These are phyloP conservation scores for Toxoplasma gondii DNA, from an alignment of 169 alveolate genomes.

Conservation along the genomic window DNA sequence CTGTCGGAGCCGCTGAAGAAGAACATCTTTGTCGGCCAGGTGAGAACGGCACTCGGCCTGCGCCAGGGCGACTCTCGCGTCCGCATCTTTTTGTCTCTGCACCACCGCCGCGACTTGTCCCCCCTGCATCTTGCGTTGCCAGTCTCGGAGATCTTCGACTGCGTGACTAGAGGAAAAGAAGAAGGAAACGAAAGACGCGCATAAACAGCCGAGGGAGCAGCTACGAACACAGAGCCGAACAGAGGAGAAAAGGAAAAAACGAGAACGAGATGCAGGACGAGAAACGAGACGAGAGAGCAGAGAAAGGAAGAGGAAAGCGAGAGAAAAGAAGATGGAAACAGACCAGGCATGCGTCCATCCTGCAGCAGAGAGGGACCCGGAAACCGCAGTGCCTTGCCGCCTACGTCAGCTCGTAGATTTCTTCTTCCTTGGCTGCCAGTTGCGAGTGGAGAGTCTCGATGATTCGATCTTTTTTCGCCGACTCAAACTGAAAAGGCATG, in stretches of 20 bases:
- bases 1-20: background rate
- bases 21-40: background rate
- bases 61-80: background rate
- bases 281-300: background rate
- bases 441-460: background rate
- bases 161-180: background rate
- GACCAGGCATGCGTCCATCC: background rate
- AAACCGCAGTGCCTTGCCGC: background rate
- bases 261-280: background rate
- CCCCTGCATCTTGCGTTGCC: background rate
- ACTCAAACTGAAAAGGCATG: background rate
- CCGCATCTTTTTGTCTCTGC: slow-evolving; percentile 16
- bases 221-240: background rate
- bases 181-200: background rate
- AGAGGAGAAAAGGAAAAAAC: background rate
- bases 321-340: too few relatives aligned
- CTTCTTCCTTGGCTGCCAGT: slow-evolving; percentile 1
- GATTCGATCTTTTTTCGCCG: background rate
- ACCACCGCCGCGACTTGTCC: slow-evolving; percentile 5
- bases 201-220: background rate
- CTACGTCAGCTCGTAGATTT: slow-evolving; percentile 15
- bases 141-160: background rate
- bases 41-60: background rate
- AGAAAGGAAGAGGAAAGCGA: background rate
- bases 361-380: background rate